phyloP scores from a whole-genome alignment of 108 stramenopile species.

The Fistulifera solaris region DNA sequence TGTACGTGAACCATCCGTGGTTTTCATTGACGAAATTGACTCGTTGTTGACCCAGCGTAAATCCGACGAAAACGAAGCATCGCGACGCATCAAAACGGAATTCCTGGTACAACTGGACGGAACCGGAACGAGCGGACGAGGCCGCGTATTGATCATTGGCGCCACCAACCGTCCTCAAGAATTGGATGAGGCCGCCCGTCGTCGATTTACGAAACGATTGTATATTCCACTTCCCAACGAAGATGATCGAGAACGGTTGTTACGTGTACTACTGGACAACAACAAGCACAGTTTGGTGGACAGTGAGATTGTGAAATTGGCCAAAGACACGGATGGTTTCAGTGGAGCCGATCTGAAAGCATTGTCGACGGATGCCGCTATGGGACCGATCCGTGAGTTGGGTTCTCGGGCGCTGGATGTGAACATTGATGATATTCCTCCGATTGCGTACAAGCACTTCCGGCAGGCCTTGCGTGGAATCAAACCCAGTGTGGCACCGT shows the following conservation, averaged over 20 bases:
- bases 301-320: conserved; percentile 56
- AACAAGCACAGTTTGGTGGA: conserved; percentile 69
- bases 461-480: conserved; percentile 56
- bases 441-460: conserved; percentile 88
- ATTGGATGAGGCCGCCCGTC: conserved; percentile 97
- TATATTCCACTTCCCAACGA: conserved; percentile 94
- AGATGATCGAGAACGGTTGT: conserved; percentile 58
- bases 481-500: conserved; percentile 81
- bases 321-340: conserved; percentile 79
- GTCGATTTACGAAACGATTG: conserved; percentile 83
- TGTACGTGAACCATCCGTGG: conserved; percentile 82
- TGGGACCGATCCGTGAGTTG: conserved; percentile 89
- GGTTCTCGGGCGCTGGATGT: conserved; percentile 54
- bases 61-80: conserved; percentile 91
- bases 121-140: conserved; percentile 62
- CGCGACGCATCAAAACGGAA: conserved; percentile 89
- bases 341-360: conserved; percentile 90
- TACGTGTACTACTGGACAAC: conserved; percentile 72
- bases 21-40: conserved; percentile 97
- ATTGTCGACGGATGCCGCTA: conserved; percentile 89
- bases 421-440: conserved; percentile 67
- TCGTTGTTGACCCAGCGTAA: conserved; percentile 87
- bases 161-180: conserved; percentile 98
- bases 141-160: conserved; percentile 92
- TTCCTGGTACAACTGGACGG: conserved; percentile 93